Evolutionary conservation across 1,139 yeast species (phyloP), one percentile per base, ranked within the genome.

Genomic region (Lodderomyces theae): DNA sequence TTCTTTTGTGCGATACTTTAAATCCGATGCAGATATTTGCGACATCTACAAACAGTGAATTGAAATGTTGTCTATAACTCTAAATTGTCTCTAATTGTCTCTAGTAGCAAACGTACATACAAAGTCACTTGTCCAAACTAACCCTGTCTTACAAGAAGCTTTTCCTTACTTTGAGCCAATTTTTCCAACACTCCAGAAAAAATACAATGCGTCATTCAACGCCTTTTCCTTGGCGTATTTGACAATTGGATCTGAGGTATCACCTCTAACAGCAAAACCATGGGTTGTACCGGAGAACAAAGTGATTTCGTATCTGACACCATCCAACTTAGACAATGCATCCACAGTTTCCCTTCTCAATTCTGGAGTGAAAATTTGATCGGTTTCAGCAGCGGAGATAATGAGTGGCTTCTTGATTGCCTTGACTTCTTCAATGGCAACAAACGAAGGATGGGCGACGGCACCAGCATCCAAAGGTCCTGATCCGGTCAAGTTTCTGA

Each of bases 231-330:
- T 80, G 35, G 96, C 92, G 51, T 80, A 82, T 54, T 66, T 72
- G 44, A 75, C 77, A 35, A 52, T 56, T 9, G 86, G 84, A 46
- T 66, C 64, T 11, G 67, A 49, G 28, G 72, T 46, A 58, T 89
- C 96, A 45, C 94, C 96, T 64, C 84, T 82, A 34, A 77, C 80
- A 16, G 95, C 76, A 57, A 67, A 88, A 1, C 96, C 96, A 58
- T 88, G 96, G 2, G 57, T 33, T 18, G 77, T 82, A 39, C 83
- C 82, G 26, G 82, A 61, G 56, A 77, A 81, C 40, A 86, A 60
- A 43, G 79, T 78, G 29, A 83, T 57, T 60, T 77, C 80, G 66
- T 77, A 88, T 37, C 65, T 65, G 26, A 74, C 77, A 11, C 18
- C 31, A 45, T 72, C 66, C 35, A 66, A 62, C 41, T 57, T 49